Evolutionary conservation across 495 filamentous ascomycete genomes (phyloP), one percentile per base, ranked within the genome.

Genomic region (Cladorrhinum samala): DNA sequence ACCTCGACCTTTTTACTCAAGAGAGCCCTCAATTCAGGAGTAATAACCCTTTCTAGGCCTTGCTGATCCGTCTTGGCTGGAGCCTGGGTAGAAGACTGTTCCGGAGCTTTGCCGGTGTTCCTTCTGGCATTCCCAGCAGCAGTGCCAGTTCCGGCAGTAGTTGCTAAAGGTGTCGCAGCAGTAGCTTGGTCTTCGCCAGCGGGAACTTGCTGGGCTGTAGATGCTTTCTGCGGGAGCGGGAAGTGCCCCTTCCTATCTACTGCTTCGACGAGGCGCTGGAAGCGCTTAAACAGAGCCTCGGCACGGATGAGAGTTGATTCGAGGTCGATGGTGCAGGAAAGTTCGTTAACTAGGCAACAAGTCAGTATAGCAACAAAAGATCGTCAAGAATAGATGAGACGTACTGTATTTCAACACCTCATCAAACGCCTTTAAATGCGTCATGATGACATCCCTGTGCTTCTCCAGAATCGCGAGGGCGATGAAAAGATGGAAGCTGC

Each of bases 381-480:
- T 21, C 24, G 47, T 7, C 61, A 46, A 61, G 39, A 21, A 42
- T 38, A 47, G 33, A n/a, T 40, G 8, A 30, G 23, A 74, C 85
- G 48, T 79, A 92, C 89, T 78, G 62, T 97, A 97, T 76, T 98
- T 98, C 19, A 98, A 70, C 23, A 98, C 91, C 66, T 97, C 94
- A 60, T 98, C 93, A 72, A 98, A 98, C 59, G 90, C 85, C 68
- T 88, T 85, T 43, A 97, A 71, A 74, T 97, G 93, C 30, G 84
- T 81, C 86, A 98, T 96, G 46, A 98, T 96, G 3, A 97, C 87
- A 57, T 86, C 82, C 20, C 93, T 74, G 67, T 98, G 94, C 66
- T 90, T 93, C 73, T 98, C 94, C n/a, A 98, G 67, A 38, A 98
- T 93, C 0, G 92, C 92, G 14, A 98, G 70, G 0, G 93, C 93